phyloP scores from a whole-genome alignment of 345 rosid species.

The Microcos paniculata region DNA sequence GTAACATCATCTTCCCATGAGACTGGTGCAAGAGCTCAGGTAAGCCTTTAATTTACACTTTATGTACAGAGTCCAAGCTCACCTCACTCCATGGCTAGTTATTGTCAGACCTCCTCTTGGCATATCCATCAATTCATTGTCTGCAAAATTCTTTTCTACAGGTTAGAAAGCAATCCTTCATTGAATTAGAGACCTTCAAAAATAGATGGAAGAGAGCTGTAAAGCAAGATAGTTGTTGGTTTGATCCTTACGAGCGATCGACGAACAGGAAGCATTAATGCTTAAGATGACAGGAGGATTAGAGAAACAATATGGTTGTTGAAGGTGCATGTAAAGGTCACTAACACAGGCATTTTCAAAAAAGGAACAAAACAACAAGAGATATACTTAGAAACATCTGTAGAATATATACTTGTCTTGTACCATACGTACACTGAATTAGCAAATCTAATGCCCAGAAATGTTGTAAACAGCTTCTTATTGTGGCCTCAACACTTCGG shows the following conservation, averaged over 20 bases:
- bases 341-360: not conserved
- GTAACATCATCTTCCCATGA: slow-evolving; percentile 21
- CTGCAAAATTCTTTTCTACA: not conserved
- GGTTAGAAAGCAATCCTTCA: slow-evolving; percentile 27
- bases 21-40: slow-evolving; percentile 46
- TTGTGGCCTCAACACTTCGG: not conserved
- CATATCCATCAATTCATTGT: not conserved
- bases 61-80: not conserved
- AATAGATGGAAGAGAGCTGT: slow-evolving; percentile 72
- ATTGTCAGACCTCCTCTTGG: not conserved
- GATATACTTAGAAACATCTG: not conserved
- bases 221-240: slow-evolving; percentile 64
- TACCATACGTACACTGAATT: not conserved
- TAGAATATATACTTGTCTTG: not conserved
- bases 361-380: not conserved
- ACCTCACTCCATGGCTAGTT: not conserved
- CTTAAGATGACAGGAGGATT: not conserved
- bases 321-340: not conserved
- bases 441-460: not conserved
- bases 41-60: slow-evolving; percentile 24
- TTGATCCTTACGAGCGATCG: slow-evolving; percentile 28
- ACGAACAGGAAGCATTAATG: not conserved
- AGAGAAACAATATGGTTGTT: not conserved
- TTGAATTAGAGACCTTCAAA: slow-evolving; percentile 55
- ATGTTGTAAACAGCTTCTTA: not conserved